Percentiles rank a stretch among this genome's conserved stretches.
Conservation (phyloP, 1,139 yeast genomes). For the Spathaspora sp. region DNA sequence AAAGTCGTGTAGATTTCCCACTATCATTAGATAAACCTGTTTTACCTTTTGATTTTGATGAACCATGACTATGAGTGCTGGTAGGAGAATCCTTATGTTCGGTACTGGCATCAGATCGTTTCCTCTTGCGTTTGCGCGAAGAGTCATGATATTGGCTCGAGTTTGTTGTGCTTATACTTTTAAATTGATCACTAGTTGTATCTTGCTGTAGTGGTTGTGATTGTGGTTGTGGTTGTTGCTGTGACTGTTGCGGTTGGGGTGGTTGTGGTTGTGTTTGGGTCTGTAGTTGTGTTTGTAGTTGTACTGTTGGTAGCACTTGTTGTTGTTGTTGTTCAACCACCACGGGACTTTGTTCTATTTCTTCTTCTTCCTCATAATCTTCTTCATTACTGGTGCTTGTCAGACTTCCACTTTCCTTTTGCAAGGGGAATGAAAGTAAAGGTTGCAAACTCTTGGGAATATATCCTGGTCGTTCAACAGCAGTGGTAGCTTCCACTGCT, state of each 20-base stretch:
- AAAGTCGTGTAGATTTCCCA: slow-evolving; percentile 8
- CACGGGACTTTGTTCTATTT: neutral
- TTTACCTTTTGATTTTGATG: neutral
- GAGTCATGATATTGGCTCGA: neutral
- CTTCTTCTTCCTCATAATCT: slow-evolving; percentile 1
- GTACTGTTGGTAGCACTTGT: neutral
- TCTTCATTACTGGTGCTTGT: slow-evolving; percentile 4
- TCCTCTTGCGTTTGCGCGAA: neutral
- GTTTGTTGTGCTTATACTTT: neutral
- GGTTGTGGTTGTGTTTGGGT: neutral
- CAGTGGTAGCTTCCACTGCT: neutral
- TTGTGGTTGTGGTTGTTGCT: neutral
- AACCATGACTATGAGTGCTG: slow-evolving; percentile 1
- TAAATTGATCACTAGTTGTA: slow-evolving; percentile 2
- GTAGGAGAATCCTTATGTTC: slow-evolving; percentile 2
- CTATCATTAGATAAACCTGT: slow-evolving; percentile 6
- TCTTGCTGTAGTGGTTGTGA: neutral
- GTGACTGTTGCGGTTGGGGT: neutral
- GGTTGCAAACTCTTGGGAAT: slow-evolving; percentile 13
- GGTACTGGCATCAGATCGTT: slow-evolving; percentile 1
- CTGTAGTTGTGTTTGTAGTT: neutral
- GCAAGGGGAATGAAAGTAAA: slow-evolving; percentile 11
- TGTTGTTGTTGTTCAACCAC: neutral
- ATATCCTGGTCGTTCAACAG: neutral
- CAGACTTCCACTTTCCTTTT: slow-evolving; percentile 1